These are phyloP conservation scores for Erythrobasidium hasegawianum DNA, from an alignment of 1,284 basidiomycete species.

Conservation along the genomic window DNA sequence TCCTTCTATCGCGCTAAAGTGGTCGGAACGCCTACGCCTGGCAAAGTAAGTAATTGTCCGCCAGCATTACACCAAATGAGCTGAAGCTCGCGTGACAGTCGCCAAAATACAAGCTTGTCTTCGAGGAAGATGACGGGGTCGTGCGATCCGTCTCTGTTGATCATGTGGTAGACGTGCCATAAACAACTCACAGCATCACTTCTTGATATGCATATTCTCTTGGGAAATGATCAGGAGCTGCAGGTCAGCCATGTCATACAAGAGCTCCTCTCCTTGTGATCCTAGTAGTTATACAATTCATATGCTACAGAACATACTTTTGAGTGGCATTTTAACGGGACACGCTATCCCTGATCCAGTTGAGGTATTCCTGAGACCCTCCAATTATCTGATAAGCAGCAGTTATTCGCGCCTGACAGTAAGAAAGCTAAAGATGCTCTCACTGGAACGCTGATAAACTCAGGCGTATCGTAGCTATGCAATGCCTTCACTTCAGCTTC, in stretches of 20 bases:
- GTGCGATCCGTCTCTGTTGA: constrained; percentile 37
- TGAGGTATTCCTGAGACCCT: constrained; percentile 14
- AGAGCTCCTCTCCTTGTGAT: too few relatives aligned
- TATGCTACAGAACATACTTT: too few relatives aligned
- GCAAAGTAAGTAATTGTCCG: constrained; percentile 43
- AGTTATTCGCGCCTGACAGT: too few relatives aligned
- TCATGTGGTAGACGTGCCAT: constrained; percentile 38
- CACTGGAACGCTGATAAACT: constrained; percentile 19
- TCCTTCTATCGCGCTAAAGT: constrained; percentile 54
- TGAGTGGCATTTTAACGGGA: neutral
- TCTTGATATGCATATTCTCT: too few relatives aligned
- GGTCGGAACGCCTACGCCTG: constrained; percentile 39
- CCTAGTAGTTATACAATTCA: too few relatives aligned
- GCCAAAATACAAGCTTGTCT: constrained; percentile 43
- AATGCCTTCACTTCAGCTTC: constrained; percentile 14
- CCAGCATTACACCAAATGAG: too few relatives aligned
- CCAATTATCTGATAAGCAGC: constrained; percentile 24
- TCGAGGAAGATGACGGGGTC: constrained; percentile 45
- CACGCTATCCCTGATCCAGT: constrained; percentile 22
- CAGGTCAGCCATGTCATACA: too few relatives aligned
- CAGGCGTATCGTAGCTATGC: constrained; percentile 29
- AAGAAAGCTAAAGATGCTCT: neutral
- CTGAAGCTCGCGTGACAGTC: constrained; percentile 24
- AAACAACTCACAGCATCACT: neutral
- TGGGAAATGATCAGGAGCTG: too few relatives aligned